A percentile compares a stretch with the other conserved stretches of the same genome.
Evolutionary conservation across 441 rosid species (phyloP).

Genomic region (Adansonia grandidieri): DNA sequence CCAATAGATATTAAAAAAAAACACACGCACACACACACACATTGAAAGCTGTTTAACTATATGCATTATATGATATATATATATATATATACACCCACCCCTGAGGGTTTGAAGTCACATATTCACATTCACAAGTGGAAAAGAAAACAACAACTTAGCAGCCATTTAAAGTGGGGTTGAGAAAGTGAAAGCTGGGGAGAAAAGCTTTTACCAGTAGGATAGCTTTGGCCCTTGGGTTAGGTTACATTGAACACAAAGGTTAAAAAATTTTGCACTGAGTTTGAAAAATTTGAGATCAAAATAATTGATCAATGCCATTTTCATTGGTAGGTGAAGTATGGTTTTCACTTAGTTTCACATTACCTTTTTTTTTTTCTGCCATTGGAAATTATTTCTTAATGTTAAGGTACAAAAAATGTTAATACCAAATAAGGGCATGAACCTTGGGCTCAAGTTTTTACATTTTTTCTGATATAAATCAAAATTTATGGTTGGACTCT

Average conservation of each 20-base stretch:
- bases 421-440: neutral
- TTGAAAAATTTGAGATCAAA: slow-evolving; percentile 14
- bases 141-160: slow-evolving; percentile 6
- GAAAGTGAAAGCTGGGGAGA: neutral
- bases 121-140: neutral
- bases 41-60: too few relatives aligned
- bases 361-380: neutral
- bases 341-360: neutral
- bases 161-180: neutral
- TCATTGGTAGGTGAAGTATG: slow-evolving; percentile 18
- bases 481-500: neutral
- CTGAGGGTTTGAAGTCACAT: neutral
- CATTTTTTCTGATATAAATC: neutral
- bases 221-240: neutral
- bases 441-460: neutral
- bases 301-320: neutral
- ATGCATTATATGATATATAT: too few relatives aligned
- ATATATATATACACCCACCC: too few relatives aligned
- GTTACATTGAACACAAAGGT: neutral
- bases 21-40: too few relatives aligned
- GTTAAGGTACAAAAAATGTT: neutral
- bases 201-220: neutral
- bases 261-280: neutral
- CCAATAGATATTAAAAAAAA: too few relatives aligned
- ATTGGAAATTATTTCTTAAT: neutral